Base-by-base conservation (phyloP, 495 filamentous ascomycete genomes). In the Penicillium cosmopolitanum region DNA sequence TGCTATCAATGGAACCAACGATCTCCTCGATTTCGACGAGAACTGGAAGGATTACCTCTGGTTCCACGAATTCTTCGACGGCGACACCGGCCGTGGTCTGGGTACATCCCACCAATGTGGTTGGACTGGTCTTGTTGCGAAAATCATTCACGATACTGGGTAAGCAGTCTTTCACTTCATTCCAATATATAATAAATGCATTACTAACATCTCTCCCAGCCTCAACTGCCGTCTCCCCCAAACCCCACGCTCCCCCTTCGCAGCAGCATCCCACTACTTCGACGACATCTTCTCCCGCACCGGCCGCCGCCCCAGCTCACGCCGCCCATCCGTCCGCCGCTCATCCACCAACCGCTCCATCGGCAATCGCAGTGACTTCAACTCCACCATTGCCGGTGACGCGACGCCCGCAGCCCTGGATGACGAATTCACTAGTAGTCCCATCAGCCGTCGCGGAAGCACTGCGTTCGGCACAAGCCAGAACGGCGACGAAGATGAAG, bases 21-120 rank as follows among this genome's bases (percentile, higher is more conserved):
- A 96, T 54, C 78, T 88, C 58, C 85, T 98, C 34, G 92, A 98
- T 75, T 95, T 87, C 61, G 91, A 98, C 71, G 85, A 90, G 21
- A 78, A 96, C 74, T 97, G 94, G 94, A 92, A 85, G 69, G 92
- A 97, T 68, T 85, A 96, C 65, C 75, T 97, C 58, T 96, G 91
- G 89, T 98, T 96, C 82, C 88, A 96, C 67, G 94, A 98, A 72
- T 98, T 96, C 79, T 98, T 98, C 66, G 93, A 98, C 65, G 94
- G 91, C 28, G 95, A 98, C 68, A 87, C 80, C 25, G 94, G 95
- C 15, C 87, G 92, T 52, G 94, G 95, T 6, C 80, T 97, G 8
- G 94, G 94, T 53, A 91, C 94, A 21, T 95, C 90, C 48, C 95
- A 98, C 73, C 94, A 98, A 71, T 96, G 92, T 60, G 94, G 94